Evolutionary conservation across 805 yeast genomes (phyloP).

Genomic region (Metschnikowia baotianmanensis): DNA sequence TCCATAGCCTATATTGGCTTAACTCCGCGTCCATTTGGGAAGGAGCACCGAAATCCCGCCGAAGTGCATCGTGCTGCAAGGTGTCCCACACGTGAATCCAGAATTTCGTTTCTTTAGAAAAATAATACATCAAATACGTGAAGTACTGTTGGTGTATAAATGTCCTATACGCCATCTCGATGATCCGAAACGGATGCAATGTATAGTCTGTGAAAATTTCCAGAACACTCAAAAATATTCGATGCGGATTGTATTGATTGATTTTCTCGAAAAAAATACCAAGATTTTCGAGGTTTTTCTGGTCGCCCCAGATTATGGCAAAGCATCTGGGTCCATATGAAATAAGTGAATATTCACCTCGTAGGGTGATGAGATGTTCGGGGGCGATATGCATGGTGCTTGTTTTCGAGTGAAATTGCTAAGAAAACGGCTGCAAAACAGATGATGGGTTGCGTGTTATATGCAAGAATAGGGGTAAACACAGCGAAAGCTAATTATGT

Average conservation of each 20-base stretch:
- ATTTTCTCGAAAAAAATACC: background rate
- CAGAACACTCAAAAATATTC: constrained; percentile 5
- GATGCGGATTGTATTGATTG: constrained; percentile 14
- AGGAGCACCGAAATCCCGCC: constrained; percentile 16
- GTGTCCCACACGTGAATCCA: constrained; percentile 18
- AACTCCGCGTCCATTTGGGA: constrained; percentile 13
- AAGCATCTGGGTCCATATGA: constrained; percentile 8
- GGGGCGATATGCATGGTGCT: constrained; percentile 1
- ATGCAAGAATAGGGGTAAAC: too few relatives aligned
- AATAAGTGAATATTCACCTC: constrained; percentile 11
- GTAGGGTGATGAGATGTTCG: constrained; percentile 2
- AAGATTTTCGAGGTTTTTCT: background rate
- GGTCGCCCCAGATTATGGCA: constrained; percentile 10
- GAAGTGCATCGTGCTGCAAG: constrained; percentile 15
- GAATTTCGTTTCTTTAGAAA: constrained; percentile 1
- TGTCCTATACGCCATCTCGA: constrained; percentile 11
- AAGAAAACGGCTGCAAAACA: background rate
- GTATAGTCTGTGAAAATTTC: background rate
- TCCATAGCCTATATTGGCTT: constrained; percentile 14
- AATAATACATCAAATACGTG: constrained; percentile 10
- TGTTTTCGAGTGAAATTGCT: background rate
- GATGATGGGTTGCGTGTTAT: too few relatives aligned
- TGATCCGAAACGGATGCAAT: background rate
- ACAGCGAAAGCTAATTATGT: too few relatives aligned
- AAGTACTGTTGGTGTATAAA: constrained; percentile 12